phyloP scores from a whole-genome alignment of 2,329 filamentous ascomycete genomes.

The Pseudogymnoascus sp. region DNA sequence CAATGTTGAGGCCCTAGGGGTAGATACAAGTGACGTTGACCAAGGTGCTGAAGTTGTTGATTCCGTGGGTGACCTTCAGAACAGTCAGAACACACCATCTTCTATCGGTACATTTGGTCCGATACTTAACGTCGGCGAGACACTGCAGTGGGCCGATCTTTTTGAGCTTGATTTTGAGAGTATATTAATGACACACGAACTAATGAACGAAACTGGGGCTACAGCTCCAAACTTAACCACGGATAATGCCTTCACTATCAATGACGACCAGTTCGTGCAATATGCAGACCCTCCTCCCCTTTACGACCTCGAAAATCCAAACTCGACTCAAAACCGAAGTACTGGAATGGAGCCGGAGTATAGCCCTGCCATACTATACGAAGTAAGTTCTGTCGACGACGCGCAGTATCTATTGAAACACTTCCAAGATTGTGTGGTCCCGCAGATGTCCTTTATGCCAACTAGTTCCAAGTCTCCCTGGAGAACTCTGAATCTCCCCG shows the following conservation, averaged over 20 bases:
- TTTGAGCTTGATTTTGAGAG: constrained; percentile 17
- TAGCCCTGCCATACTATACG: neutral
- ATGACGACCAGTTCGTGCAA: neutral
- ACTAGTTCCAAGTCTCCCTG: constrained; percentile 26
- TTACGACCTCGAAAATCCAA: neutral
- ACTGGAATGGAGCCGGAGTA: neutral
- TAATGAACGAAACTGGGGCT: neutral
- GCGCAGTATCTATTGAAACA: constrained; percentile 21
- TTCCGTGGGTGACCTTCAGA: neutral
- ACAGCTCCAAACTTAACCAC: constrained; percentile 11
- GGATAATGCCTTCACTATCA: neutral
- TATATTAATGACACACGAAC: neutral
- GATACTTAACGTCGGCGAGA: constrained; percentile 21
- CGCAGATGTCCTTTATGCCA: constrained; percentile 26
- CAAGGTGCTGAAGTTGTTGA: neutral
- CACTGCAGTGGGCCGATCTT: constrained; percentile 29
- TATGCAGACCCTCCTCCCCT: neutral
- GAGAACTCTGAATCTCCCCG: constrained; percentile 26
- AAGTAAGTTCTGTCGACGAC: constrained; percentile 1
- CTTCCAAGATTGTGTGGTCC: constrained; percentile 27
- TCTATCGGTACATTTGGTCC: neutral
- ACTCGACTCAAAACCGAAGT: neutral
- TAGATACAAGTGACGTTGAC: neutral
- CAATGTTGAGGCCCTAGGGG: neutral
- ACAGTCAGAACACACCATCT: neutral